Base-by-base conservation (phyloP, 805 yeast species). In the Candida mattraensis region DNA sequence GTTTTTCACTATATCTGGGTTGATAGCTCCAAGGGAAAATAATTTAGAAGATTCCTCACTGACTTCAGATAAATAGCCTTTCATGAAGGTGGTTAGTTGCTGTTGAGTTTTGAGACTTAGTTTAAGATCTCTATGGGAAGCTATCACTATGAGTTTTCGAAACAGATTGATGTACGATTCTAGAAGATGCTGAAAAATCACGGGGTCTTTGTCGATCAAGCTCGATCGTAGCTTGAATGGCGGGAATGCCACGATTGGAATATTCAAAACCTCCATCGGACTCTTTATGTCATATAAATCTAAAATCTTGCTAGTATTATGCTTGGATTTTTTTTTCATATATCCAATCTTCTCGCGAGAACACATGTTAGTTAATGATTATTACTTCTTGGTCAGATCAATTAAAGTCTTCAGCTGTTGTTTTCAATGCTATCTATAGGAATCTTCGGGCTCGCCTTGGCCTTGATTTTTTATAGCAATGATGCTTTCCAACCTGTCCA, bases 191-290 rank as follows among this genome's bases (percentile, higher is more conserved):
- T 74, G 82, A 88, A 91, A 84, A 7, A 84, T 84, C 15, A 84
- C 88, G 0, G 94, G 94, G 53, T 84, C 94, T 42, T 77, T 83
- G 52, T 84, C 93, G 5, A 82, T 80, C 53, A 84, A 63, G n/a
- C 87, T 78, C 0, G 89, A 83, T 22, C 93, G 66, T 18, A 84
- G 68, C 42, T 74, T 74, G 60, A 83, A 83, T 2, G 89, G 88
- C 7, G 93, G 93, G 41, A 77, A 84, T 17, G 74, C 72, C 13
- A 84, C 83, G 7, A 83, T 72, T 3, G 86, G 86, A 4, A 80
- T 62, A 28, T 70, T 62, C 8, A 64, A 12, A 9, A 28, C 33
- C 10, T 33, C 26, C 37, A 31, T 37, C 11, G 15, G 11, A 21
- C 10, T 21, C 11, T 8, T 8, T 9, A 21, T 21, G 11, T 11